Conservation (phyloP, 2,329 filamentous ascomycete genomes). For the Acephala macrosclerotiorum region DNA sequence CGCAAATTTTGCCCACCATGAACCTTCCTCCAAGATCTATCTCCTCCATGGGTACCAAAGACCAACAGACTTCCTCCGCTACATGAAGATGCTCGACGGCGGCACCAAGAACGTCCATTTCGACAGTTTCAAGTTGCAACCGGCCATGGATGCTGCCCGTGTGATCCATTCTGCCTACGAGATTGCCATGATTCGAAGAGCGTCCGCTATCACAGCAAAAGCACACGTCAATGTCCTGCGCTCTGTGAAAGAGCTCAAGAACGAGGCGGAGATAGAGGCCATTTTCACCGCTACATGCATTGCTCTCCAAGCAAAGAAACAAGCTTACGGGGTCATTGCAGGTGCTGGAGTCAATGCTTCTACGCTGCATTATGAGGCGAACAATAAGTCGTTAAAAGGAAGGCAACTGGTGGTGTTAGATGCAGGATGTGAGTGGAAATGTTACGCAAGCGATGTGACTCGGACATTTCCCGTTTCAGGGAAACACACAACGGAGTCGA, state of each 20-base stretch:
- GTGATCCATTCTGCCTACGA: constrained; percentile 89
- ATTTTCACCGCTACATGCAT: constrained; percentile 78
- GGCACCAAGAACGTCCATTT: constrained; percentile 42
- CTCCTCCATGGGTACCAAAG: constrained; percentile 54
- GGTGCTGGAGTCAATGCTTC: constrained; percentile 83
- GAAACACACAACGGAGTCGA: constrained; percentile 71
- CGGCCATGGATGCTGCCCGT: constrained; percentile 80
- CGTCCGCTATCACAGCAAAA: constrained; percentile 79
- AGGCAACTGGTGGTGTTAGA: constrained; percentile 83
- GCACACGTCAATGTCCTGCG: constrained; percentile 79
- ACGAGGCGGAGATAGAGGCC: constrained; percentile 86
- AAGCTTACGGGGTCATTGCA: constrained; percentile 90
- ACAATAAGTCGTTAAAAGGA: constrained; percentile 74
- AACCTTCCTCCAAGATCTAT: constrained; percentile 50
- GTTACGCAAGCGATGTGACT: constrained; percentile 91
- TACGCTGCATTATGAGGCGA: constrained; percentile 85
- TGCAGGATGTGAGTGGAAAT: constrained; percentile 83
- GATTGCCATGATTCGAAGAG: constrained; percentile 79
- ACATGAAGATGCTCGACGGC: constrained; percentile 4
- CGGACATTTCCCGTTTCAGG: constrained; percentile 83
- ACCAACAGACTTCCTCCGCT: constrained; percentile 24
- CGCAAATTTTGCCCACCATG: constrained; percentile 49
- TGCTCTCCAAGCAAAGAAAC: constrained; percentile 73
- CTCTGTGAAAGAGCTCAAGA: constrained; percentile 67
- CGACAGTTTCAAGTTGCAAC: constrained; percentile 62